Percentiles rank a stretch among this genome's conserved stretches.
phyloP scores from a whole-genome alignment of 139 green algal species.

The Chlamydomonas sphaeroides region DNA sequence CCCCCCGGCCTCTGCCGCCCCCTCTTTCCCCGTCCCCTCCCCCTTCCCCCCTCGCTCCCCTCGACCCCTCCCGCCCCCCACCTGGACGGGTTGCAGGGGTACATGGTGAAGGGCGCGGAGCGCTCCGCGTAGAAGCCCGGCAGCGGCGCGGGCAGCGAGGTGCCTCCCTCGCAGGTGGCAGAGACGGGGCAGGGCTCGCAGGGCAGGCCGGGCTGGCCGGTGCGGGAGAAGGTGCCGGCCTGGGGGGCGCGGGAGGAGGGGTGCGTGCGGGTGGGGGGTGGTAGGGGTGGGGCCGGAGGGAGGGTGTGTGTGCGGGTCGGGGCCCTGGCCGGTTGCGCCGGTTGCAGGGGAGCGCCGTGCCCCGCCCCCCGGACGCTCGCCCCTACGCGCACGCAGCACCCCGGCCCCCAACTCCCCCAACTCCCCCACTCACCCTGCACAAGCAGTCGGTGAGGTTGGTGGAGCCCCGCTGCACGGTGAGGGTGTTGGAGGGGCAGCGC shows the following conservation, averaged over 20 bases:
- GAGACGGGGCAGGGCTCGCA: slow-evolving; percentile 41
- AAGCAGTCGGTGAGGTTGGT: slow-evolving; percentile 32
- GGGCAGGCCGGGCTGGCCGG: slow-evolving; percentile 8
- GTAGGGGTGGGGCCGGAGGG: not conserved
- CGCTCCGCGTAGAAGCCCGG: slow-evolving; percentile 35
- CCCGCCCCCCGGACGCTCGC: too few species aligned
- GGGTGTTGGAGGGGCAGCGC: slow-evolving; percentile 33
- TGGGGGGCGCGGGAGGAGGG: too few species aligned
- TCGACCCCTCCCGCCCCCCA: too few species aligned
- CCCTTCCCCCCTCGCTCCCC: too few species aligned
- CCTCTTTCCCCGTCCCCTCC: too few species aligned
- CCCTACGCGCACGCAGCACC: too few species aligned
- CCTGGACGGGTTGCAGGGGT: slow-evolving; percentile 41
- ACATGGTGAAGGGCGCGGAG: slow-evolving; percentile 27
- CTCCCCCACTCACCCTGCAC: slow-evolving; percentile 1
- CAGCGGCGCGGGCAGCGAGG: not conserved
- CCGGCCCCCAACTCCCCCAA: too few species aligned
- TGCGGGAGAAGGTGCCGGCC: slow-evolving; percentile 18
- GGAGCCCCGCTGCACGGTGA: slow-evolving; percentile 23
- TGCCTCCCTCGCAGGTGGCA: slow-evolving; percentile 27
- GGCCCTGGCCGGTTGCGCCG: too few species aligned
- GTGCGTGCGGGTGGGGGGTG: too few species aligned
- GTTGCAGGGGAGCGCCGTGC: not conserved
- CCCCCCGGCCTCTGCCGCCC: too few species aligned
- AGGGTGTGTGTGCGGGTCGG: not conserved